A percentile compares a stretch with the other conserved stretches of the same genome.
Evolutionary conservation across 2,329 filamentous ascomycete species (phyloP).

Genomic region (Calonectria montana): DNA sequence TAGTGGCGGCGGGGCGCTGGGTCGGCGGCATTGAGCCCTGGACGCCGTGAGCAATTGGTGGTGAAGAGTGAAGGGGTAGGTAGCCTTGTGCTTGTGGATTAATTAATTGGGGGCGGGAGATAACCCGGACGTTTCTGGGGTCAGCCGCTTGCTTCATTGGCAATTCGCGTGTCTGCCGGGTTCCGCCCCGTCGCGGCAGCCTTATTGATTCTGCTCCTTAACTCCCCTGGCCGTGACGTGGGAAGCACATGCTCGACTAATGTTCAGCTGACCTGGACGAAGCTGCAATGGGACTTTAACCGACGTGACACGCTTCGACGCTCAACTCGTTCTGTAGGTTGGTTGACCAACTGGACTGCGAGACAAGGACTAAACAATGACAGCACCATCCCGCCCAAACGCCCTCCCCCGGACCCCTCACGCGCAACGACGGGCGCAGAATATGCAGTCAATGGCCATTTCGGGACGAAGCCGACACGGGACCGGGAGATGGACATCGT

Average conservation of each 20-base stretch:
- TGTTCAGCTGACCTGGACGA: background rate
- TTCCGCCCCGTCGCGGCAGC: constrained; percentile 8
- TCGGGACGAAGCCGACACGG: constrained; percentile 13
- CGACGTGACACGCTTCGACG: background rate
- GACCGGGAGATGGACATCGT: constrained; percentile 25
- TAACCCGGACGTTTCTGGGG: background rate
- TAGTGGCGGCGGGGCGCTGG: background rate
- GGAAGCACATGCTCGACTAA: background rate
- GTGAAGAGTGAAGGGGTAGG: background rate
- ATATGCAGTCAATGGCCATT: constrained; percentile 23
- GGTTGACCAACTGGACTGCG: background rate
- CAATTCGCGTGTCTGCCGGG: background rate
- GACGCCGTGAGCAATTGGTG: background rate
- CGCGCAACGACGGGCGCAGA: constrained; percentile 3
- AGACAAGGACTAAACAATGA: background rate
- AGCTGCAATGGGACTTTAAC: background rate
- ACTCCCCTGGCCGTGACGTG: background rate
- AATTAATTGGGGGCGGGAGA: constrained; percentile 8
- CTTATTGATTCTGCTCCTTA: background rate
- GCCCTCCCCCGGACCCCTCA: background rate
- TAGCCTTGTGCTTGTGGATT: background rate
- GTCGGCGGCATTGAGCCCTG: background rate
- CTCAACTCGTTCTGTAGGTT: background rate
- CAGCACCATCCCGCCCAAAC: background rate
- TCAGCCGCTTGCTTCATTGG: constrained; percentile 8